Conservation (phyloP, 768 basidiomycete species). For the Paxillus rubicundulus region DNA sequence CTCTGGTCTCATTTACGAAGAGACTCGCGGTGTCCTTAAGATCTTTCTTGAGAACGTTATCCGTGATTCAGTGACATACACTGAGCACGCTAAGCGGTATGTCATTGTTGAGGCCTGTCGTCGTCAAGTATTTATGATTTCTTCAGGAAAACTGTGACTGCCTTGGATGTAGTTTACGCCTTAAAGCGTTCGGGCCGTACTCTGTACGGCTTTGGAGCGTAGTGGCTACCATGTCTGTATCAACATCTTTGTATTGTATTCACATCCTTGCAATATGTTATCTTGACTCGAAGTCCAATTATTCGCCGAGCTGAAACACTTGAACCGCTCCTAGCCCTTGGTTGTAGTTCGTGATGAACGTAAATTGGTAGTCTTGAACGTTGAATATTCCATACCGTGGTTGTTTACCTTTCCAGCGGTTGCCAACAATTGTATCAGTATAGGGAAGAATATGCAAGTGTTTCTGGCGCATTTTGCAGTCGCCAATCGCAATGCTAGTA, state of each 20-base stretch:
- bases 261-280: not conserved
- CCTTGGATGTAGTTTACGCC: conserved; percentile 81
- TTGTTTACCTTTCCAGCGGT: too few species aligned
- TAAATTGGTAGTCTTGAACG: too few species aligned
- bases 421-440: too few species aligned
- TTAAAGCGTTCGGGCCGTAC: conserved; percentile 73
- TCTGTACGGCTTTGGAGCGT: conserved; percentile 79
- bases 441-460: too few species aligned
- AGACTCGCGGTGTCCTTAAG: conserved; percentile 88
- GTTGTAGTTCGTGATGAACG: too few species aligned
- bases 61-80: conserved; percentile 88
- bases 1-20: conserved; percentile 81
- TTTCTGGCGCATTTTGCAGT: too few species aligned
- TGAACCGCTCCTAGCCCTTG: too few species aligned
- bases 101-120: not conserved
- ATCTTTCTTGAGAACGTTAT: conserved; percentile 83
- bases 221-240: not conserved
- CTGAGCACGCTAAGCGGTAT: conserved; percentile 81
- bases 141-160: conserved; percentile 69
- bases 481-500: too few species aligned
- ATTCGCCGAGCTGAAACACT: too few species aligned
- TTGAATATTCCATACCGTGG: too few species aligned
- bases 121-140: conserved; percentile 1
- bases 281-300: too few species aligned
- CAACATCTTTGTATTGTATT: conserved; percentile 8